These are phyloP conservation scores for Panellus pusillus DNA, from an alignment of 768 basidiomycete genomes.

Conservation along the genomic window DNA sequence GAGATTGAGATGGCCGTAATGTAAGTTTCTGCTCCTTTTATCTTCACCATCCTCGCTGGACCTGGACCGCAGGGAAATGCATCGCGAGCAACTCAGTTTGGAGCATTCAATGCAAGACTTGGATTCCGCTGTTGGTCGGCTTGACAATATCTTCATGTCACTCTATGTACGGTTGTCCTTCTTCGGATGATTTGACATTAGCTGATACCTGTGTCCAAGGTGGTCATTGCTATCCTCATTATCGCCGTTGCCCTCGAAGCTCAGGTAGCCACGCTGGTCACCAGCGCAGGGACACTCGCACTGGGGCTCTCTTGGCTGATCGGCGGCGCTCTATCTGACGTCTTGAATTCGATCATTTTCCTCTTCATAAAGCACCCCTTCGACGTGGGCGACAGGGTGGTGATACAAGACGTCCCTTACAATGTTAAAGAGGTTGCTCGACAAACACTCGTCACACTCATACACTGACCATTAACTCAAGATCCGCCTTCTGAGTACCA, in stretches of 20 bases:
- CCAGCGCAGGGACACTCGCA: constrained; percentile 66
- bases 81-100: constrained; percentile 82
- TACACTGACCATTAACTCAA: not conserved
- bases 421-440: constrained; percentile 67
- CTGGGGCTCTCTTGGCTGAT: constrained; percentile 83
- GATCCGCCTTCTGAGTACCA: constrained; percentile 78
- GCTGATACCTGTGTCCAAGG: constrained; percentile 6
- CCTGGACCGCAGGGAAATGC: constrained; percentile 57
- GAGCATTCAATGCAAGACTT: constrained; percentile 87
- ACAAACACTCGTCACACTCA: not conserved
- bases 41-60: constrained; percentile 1
- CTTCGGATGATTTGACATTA: not conserved
- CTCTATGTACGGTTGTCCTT: constrained; percentile 44
- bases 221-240: constrained; percentile 71
- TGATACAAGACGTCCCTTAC: constrained; percentile 52
- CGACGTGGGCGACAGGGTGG: constrained; percentile 77
- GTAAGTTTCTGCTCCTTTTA: constrained; percentile 35
- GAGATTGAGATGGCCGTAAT: constrained; percentile 76
- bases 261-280: constrained; percentile 70
- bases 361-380: constrained; percentile 85
- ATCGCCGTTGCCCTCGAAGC: constrained; percentile 81
- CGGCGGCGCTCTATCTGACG: constrained; percentile 75
- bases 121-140: constrained; percentile 82
- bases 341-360: constrained; percentile 81
- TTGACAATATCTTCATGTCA: constrained; percentile 86